Conservation (phyloP, 495 filamentous ascomycete species). For the Aspergillus olivimuriae region DNA sequence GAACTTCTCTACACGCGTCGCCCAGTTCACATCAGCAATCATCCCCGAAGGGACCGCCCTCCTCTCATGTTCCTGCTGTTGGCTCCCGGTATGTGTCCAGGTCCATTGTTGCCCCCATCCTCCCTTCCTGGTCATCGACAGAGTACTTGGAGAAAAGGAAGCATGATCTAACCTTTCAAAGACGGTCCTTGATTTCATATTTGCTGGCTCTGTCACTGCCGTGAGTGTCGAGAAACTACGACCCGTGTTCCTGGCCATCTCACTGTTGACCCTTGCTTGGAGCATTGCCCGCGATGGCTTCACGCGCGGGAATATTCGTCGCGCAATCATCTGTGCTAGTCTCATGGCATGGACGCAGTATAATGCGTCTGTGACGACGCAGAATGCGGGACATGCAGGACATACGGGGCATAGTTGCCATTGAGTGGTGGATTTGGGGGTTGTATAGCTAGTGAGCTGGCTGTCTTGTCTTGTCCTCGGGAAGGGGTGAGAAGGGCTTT, state of each 20-base stretch:
- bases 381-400: background rate
- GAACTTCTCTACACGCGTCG: too few relatives aligned
- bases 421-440: too few relatives aligned
- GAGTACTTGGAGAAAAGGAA: too few relatives aligned
- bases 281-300: conserved; percentile 2
- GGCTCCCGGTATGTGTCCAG: conserved; percentile 6
- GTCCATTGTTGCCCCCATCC: background rate
- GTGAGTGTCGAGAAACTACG: conserved; percentile 3
- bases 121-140: background rate
- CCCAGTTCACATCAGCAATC: too few relatives aligned
- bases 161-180: background rate
- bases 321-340: conserved; percentile 4
- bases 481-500: too few relatives aligned
- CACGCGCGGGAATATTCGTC: conserved; percentile 3
- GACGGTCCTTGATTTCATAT: conserved; percentile 6
- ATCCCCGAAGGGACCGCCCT: conserved; percentile 8
- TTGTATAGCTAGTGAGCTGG: too few relatives aligned
- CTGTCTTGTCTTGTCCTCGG: too few relatives aligned
- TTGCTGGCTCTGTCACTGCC: conserved; percentile 6
- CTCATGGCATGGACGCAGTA: conserved; percentile 4
- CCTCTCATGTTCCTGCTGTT: conserved; percentile 7
- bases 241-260: conserved; percentile 5
- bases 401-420: conserved; percentile 4
- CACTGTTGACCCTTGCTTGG: conserved; percentile 1
- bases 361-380: conserved; percentile 3